Conservation (phyloP, 2,329 filamentous ascomycete genomes). For the Phaeosphaeria sp. region DNA sequence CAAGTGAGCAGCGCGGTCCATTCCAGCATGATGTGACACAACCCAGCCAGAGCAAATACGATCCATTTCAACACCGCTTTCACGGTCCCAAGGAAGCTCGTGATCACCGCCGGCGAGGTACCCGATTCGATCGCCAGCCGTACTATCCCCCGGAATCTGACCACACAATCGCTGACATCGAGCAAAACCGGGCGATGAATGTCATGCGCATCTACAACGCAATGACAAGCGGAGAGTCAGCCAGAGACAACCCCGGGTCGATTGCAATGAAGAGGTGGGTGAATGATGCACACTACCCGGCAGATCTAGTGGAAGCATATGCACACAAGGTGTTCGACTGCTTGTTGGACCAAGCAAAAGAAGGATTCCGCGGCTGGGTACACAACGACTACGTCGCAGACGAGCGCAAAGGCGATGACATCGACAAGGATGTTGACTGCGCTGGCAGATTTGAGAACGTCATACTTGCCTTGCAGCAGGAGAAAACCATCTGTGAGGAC, state of each 20-base stretch:
- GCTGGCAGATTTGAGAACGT: conserved; percentile 37
- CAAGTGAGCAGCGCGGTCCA: background rate
- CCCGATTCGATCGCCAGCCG: conserved; percentile 33
- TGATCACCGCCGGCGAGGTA: conserved; percentile 29
- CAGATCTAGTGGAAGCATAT: conserved; percentile 39
- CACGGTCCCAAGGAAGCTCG: conserved; percentile 25
- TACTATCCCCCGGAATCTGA: conserved; percentile 33
- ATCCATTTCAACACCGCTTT: conserved; percentile 29
- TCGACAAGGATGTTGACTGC: conserved; percentile 41
- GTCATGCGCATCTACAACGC: conserved; percentile 42
- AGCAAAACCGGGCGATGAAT: conserved; percentile 28
- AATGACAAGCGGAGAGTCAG: conserved; percentile 37
- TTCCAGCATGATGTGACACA: background rate
- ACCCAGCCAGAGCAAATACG: conserved; percentile 19
- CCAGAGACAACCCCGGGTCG: conserved; percentile 37
- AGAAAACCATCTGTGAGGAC: conserved; percentile 47
- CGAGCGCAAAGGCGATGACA: conserved; percentile 43
- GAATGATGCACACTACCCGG: conserved; percentile 33
- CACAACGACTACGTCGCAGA: conserved; percentile 46
- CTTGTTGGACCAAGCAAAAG: conserved; percentile 34
- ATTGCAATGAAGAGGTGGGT: conserved; percentile 46
- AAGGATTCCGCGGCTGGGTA: conserved; percentile 43
- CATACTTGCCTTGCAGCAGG: conserved; percentile 37
- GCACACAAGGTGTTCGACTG: conserved; percentile 44
- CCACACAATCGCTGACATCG: conserved; percentile 26